These are phyloP conservation scores for Gossypium aridum DNA, from an alignment of 441 rosid genomes.

Conservation along the genomic window DNA sequence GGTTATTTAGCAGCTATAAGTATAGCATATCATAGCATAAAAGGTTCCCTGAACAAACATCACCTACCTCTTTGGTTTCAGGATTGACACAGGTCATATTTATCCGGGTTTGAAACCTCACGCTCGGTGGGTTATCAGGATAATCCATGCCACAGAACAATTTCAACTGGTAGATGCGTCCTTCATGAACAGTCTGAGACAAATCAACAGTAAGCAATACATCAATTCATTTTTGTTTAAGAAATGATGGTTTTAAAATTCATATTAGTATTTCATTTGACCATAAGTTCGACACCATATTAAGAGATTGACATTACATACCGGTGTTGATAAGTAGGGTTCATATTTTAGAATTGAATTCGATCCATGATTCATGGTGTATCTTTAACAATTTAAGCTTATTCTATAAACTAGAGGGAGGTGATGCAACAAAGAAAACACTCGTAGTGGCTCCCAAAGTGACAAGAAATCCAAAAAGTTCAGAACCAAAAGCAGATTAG, in stretches of 20 bases:
- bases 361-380: too few species aligned
- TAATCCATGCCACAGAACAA: slow-evolving; percentile 60
- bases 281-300: background rate
- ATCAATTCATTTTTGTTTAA: background rate
- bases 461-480: too few species aligned
- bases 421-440: too few species aligned
- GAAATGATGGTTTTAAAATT: too few species aligned
- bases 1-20: slow-evolving; percentile 8
- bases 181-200: slow-evolving; percentile 65
- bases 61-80: slow-evolving; percentile 55
- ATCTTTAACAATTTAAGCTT: too few species aligned
- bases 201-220: slow-evolving; percentile 7
- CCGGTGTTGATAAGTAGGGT: background rate
- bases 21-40: background rate
- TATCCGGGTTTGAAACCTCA: slow-evolving; percentile 56
- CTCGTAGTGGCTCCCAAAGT: too few species aligned
- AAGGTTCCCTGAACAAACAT: background rate
- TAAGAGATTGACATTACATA: background rate
- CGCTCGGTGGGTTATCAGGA: slow-evolving; percentile 62
- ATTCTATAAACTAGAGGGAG: too few species aligned
- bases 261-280: background rate
- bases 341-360: background rate
- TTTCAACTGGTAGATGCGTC: slow-evolving; percentile 72
- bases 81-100: slow-evolving; percentile 66
- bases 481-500: too few species aligned